Conservation (phyloP, 257 asterid species). For the Solanum arcanum region DNA sequence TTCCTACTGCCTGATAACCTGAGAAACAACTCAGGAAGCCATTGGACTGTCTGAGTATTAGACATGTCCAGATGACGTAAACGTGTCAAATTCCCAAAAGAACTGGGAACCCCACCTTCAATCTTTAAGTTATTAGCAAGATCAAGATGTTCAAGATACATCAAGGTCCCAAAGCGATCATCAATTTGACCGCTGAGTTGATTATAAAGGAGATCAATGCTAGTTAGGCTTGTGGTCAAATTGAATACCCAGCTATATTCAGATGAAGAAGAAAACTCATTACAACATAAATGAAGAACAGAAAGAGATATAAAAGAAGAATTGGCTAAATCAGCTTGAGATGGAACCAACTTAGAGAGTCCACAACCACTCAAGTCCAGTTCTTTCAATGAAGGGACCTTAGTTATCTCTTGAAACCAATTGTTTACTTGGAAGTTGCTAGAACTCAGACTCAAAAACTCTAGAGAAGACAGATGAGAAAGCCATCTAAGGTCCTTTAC, state of each 20-base stretch:
- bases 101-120: background rate
- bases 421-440: background rate
- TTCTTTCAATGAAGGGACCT: background rate
- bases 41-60: background rate
- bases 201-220: background rate
- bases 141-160: background rate
- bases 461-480: background rate
- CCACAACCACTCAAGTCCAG: background rate
- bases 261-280: background rate
- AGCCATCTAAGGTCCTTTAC: background rate
- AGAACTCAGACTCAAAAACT: background rate
- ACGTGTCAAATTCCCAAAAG: background rate
- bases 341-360: background rate
- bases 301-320: conserved; percentile 2
- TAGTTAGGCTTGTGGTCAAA: background rate
- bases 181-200: background rate
- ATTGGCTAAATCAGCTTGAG: background rate
- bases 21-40: background rate
- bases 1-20: background rate
- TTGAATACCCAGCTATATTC: conserved; percentile 3
- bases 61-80: background rate
- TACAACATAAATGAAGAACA: background rate
- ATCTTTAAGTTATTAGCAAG: background rate
- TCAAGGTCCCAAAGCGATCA: background rate
- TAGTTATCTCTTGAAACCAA: background rate